A percentile compares a stretch with the other conserved stretches of the same genome.
Evolutionary conservation across 345 rosid genomes (phyloP).

Genomic region (Populus ilicifolia): DNA sequence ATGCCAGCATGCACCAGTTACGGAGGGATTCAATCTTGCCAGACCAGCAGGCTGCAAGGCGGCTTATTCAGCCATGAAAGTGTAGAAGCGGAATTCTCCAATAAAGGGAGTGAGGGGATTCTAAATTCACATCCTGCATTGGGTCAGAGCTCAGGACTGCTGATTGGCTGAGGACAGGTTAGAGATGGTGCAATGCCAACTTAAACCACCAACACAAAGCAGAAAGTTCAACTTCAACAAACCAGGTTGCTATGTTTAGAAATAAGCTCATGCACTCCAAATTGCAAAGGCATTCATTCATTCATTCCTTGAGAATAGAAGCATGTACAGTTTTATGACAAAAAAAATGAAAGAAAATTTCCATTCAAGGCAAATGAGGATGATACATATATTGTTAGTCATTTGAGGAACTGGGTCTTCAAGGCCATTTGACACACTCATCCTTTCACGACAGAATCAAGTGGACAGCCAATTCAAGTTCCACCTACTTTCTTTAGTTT

Average conservation of each 20-base stretch:
- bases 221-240: background rate
- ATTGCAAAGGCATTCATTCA: background rate
- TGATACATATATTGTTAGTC: background rate
- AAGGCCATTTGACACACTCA: slow-evolving; percentile 9
- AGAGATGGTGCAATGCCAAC: background rate
- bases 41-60: background rate
- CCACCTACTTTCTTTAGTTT: background rate
- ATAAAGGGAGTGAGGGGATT: background rate
- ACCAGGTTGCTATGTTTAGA: background rate
- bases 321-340: background rate
- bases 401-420: slow-evolving; percentile 1
- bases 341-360: background rate
- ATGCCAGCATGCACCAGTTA: background rate
- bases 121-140: background rate
- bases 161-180: background rate
- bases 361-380: slow-evolving; percentile 15
- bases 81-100: background rate
- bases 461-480: slow-evolving; percentile 6
- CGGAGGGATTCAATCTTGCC: background rate
- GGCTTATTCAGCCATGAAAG: background rate
- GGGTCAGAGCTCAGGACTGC: background rate
- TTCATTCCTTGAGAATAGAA: background rate
- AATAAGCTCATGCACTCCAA: background rate
- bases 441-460: slow-evolving; percentile 1
- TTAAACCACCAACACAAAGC: background rate